Base-by-base conservation (phyloP, 1,139 yeast genomes). In the Sugiyamaella xylanicola region DNA sequence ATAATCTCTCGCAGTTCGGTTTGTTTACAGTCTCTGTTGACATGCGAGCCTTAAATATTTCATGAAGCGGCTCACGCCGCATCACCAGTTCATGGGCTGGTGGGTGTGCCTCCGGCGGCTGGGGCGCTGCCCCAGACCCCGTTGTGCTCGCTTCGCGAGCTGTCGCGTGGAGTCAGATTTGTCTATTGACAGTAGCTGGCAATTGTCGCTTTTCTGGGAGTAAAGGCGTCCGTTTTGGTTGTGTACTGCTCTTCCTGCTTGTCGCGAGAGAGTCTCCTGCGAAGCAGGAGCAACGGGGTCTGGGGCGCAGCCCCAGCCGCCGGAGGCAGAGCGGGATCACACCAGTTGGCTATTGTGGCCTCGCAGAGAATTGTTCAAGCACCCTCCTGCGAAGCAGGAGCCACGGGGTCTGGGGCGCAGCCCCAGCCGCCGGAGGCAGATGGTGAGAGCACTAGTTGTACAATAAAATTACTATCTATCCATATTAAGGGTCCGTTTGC, bases 51-150 rank as follows among this genome's bases (percentile, higher is more conserved):
- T 4, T 9, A 46, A 37, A 46, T 46, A 46, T 46, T 46, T 46
- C 50, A 32, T 15, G 50, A 22, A 35, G 47, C 50, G 40, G 42
- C 43, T 16, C 22, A 19, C 19, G 48, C 48, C 48, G 48, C 48
- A 45, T 40, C 16, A 4, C 17, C 19, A 4, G 29, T 17, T 32
- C 15, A 15, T 7, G 37, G 37, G 37, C 15, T 32, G 37, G 37
- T 4, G 37, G 37, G 37, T n/a, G 15, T n/a, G 37, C 37, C 37
- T 32, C 37, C 37, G 37, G 37, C 37, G 37, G 37, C 37, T n/a
- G 37, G 37, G 37, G 37, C 29, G 9, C 8, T 5, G 29, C 29
- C 29, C 29, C 29, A 25, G 29, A 25, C 29, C 29, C 29, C 29
- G 29, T 25, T 5, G 29, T 15, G 5, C 37, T 32, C 37, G 37